Percentiles rank a stretch among this genome's conserved stretches.
Conservation (phyloP, 495 filamentous ascomycete genomes). For the Tuber indicum region DNA sequence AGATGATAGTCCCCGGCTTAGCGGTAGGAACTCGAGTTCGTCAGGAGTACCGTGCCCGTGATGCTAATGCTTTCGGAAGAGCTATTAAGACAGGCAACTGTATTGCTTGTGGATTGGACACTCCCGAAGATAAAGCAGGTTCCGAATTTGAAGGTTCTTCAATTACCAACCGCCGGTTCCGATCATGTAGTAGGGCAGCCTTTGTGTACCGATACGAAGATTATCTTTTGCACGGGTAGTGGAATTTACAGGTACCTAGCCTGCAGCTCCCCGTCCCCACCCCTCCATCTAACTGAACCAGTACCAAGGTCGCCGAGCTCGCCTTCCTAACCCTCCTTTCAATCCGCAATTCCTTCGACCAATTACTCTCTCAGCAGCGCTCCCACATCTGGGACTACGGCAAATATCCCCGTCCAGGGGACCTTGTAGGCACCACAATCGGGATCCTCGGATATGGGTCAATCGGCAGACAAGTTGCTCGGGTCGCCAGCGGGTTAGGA, state of each 20-base stretch:
- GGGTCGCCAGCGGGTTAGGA: constrained; percentile 63
- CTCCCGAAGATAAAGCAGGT: constrained; percentile 51
- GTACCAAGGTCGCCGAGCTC: constrained; percentile 69
- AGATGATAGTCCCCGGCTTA: background rate
- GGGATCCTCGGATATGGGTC: constrained; percentile 80
- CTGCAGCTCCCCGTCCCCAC: background rate
- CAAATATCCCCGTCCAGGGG: constrained; percentile 33
- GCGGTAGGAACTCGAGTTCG: background rate
- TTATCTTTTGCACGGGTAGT: constrained; percentile 63
- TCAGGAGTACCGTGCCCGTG: too few species aligned
- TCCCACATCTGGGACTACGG: constrained; percentile 45
- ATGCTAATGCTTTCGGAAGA: constrained; percentile 38
- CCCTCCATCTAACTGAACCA: background rate
- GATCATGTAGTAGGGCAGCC: constrained; percentile 60
- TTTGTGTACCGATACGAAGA: constrained; percentile 57
- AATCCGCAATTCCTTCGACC: constrained; percentile 50
- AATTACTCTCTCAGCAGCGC: constrained; percentile 43
- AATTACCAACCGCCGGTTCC: constrained; percentile 67
- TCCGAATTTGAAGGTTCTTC: constrained; percentile 62
- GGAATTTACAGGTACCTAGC: constrained; percentile 60
- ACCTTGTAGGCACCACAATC: constrained; percentile 54
- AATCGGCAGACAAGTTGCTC: constrained; percentile 70
- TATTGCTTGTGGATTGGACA: constrained; percentile 55
- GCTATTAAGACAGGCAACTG: constrained; percentile 55
- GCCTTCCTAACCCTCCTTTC: constrained; percentile 26